Percentiles rank a stretch among this genome's conserved stretches.
These are phyloP conservation scores for Tulasnella sp. DNA, from an alignment of 768 basidiomycete species.

Conservation along the genomic window DNA sequence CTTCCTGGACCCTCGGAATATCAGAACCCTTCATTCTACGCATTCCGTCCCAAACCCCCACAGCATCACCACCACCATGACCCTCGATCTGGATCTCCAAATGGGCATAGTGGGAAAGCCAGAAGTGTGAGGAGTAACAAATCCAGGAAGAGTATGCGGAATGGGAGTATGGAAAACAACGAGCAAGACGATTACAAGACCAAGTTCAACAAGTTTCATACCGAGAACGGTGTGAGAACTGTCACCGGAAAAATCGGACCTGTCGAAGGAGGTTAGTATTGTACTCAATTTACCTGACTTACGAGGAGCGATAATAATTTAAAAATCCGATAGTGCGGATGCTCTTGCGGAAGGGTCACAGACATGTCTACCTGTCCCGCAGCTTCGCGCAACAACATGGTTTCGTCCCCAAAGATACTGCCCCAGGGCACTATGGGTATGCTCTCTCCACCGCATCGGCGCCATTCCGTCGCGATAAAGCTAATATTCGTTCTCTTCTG, in stretches of 20 bases:
- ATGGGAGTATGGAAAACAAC: conserved; percentile 16
- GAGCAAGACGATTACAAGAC: conserved; percentile 49
- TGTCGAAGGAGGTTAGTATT: conserved; percentile 67
- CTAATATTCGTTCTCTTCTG: background rate
- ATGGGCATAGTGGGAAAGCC: background rate
- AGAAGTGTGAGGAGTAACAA: conserved; percentile 16
- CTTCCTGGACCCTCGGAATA: conserved; percentile 23
- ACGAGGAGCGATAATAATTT: background rate
- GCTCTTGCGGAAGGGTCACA: conserved; percentile 85
- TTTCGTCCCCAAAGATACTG: conserved; percentile 78
- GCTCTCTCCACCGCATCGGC: conserved; percentile 25
- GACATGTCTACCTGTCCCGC: conserved; percentile 91
- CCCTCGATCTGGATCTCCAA: conserved; percentile 3
- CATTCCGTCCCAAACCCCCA: conserved; percentile 8
- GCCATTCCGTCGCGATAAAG: background rate
- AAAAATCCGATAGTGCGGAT: conserved; percentile 54
- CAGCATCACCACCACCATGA: conserved; percentile 23
- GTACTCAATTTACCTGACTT: background rate
- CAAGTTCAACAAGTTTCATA: conserved; percentile 77
- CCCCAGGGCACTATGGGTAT: conserved; percentile 90
- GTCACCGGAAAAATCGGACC: conserved; percentile 85
- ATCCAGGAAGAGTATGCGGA: conserved; percentile 23
- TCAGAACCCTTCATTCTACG: conserved; percentile 19
- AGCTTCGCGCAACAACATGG: conserved; percentile 82
- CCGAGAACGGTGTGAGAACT: conserved; percentile 86